These are phyloP conservation scores for Phytophthora boehmeriae DNA, from an alignment of 352 stramenopile genomes.

Conservation along the genomic window DNA sequence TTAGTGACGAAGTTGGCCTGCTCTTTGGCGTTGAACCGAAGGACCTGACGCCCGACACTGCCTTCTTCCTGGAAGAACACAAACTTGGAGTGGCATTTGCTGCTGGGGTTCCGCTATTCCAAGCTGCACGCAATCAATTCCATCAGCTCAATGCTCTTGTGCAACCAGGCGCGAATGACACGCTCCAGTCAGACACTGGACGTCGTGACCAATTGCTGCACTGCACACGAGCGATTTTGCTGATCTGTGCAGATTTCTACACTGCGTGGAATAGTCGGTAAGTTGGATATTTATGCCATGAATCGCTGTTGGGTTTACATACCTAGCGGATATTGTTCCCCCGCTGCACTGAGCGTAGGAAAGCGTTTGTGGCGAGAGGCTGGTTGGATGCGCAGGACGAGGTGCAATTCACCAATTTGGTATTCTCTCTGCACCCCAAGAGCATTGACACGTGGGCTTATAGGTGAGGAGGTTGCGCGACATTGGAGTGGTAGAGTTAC, in stretches of 20 bases:
- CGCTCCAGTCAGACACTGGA: slow-evolving; percentile 3
- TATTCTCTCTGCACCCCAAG: slow-evolving; percentile 82
- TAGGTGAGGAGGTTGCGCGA: slow-evolving; percentile 36
- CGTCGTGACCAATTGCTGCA: slow-evolving; percentile 42
- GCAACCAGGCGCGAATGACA: slow-evolving; percentile 11
- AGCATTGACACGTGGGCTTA: slow-evolving; percentile 90
- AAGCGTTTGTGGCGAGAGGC: slow-evolving; percentile 53
- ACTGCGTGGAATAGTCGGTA: slow-evolving; percentile 85
- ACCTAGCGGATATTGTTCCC: too few relatives aligned
- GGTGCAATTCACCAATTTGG: slow-evolving; percentile 69
- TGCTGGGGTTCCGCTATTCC: slow-evolving; percentile 56
- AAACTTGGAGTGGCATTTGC: slow-evolving; percentile 79
- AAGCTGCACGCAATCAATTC: slow-evolving; percentile 58
- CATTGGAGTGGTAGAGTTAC: background rate
- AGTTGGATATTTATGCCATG: background rate
- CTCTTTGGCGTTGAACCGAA: slow-evolving; percentile 57
- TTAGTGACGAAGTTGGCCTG: slow-evolving; percentile 79
- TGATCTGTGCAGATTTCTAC: slow-evolving; percentile 85
- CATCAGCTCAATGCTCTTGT: slow-evolving; percentile 47
- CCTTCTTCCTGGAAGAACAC: slow-evolving; percentile 76
- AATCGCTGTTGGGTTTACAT: background rate
- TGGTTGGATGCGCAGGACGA: slow-evolving; percentile 49
- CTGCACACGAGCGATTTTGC: slow-evolving; percentile 66
- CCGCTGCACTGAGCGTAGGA: slow-evolving; percentile 39
- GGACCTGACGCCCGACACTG: slow-evolving; percentile 52